These are phyloP conservation scores for Lophium mytilinum DNA, from an alignment of 495 filamentous ascomycete genomes.

Conservation along the genomic window DNA sequence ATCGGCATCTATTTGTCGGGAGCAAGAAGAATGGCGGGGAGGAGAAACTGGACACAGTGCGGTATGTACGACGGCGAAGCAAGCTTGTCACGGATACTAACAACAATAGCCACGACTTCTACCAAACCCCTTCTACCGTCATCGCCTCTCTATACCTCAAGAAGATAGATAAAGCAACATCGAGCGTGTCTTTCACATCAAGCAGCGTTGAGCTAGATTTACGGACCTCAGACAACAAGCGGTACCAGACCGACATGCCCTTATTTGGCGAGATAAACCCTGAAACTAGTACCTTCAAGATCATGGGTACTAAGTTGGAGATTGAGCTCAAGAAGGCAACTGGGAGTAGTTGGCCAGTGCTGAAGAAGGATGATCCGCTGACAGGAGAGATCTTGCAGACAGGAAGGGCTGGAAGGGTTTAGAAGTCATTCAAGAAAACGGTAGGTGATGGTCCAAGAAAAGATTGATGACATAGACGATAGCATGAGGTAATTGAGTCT, in stretches of 20 bases:
- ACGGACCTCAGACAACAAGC: conserved; percentile 75
- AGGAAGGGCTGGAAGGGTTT: conserved; percentile 54
- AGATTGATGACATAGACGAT: no score
- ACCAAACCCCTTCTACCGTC: conserved; percentile 77
- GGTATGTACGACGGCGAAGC: conserved; percentile 40
- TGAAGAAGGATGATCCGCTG: conserved; percentile 72
- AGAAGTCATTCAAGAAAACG: neutral
- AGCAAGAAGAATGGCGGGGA: conserved; percentile 58
- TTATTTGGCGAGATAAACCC: conserved; percentile 71
- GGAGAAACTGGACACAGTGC: conserved; percentile 58
- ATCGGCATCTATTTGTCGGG: conserved; percentile 78
- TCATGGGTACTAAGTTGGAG: conserved; percentile 94
- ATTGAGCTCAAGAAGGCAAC: conserved; percentile 75
- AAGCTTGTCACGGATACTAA: neutral
- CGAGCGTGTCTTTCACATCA: conserved; percentile 57
- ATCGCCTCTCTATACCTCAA: conserved; percentile 93
- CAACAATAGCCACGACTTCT: conserved; percentile 70
- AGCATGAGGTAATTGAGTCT: no score
- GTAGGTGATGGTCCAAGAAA: neutral
- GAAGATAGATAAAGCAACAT: conserved; percentile 80
- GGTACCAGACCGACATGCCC: conserved; percentile 63
- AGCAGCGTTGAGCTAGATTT: conserved; percentile 64
- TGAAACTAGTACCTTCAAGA: conserved; percentile 65
- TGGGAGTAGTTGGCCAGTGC: conserved; percentile 77
- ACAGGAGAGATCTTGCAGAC: conserved; percentile 77